Evolutionary conservation across 2,329 filamentous ascomycete species (phyloP).

Genomic region (Tolypocladium nubicola): DNA sequence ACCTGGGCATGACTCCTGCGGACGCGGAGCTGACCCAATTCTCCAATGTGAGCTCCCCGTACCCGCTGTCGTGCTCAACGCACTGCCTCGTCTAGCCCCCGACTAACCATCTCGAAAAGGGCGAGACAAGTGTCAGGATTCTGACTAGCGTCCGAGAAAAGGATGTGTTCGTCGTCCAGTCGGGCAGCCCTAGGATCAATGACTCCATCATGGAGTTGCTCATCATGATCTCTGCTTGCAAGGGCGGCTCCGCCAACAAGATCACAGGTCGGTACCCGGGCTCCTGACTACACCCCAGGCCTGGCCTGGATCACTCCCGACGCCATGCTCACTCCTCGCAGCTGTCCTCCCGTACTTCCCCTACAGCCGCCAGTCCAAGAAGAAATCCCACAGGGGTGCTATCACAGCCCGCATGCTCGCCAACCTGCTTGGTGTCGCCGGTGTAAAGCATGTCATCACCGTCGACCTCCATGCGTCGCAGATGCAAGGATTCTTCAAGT

Average conservation of each 20-base stretch:
- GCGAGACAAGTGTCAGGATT: slow-evolving; percentile 60
- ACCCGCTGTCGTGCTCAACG: not conserved
- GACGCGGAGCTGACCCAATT: slow-evolving; percentile 58
- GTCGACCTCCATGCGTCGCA: slow-evolving; percentile 95
- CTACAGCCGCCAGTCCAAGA: slow-evolving; percentile 99
- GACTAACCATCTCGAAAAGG: slow-evolving; percentile 30
- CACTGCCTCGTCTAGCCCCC: slow-evolving; percentile 2
- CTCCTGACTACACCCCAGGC: slow-evolving; percentile 4
- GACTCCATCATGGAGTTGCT: slow-evolving; percentile 98
- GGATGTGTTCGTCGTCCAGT: slow-evolving; percentile 98
- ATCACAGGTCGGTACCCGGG: slow-evolving; percentile 64
- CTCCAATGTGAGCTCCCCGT: slow-evolving; percentile 49
- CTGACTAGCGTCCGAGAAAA: slow-evolving; percentile 81
- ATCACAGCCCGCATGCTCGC: slow-evolving; percentile 97
- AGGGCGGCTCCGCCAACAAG: slow-evolving; percentile 92
- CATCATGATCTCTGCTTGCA: slow-evolving; percentile 98
- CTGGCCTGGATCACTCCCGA: slow-evolving; percentile 8
- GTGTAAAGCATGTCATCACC: slow-evolving; percentile 95
- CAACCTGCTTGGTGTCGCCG: slow-evolving; percentile 85
- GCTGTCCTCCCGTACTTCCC: slow-evolving; percentile 91
- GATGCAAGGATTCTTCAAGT: slow-evolving; percentile 99
- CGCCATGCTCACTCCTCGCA: slow-evolving; percentile 21
- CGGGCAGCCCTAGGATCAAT: slow-evolving; percentile 90
- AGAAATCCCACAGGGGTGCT: slow-evolving; percentile 92
- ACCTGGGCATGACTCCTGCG: slow-evolving; percentile 54